phyloP scores from a whole-genome alignment of 352 stramenopile genomes.

The Pythium rhizo-oryzae region DNA sequence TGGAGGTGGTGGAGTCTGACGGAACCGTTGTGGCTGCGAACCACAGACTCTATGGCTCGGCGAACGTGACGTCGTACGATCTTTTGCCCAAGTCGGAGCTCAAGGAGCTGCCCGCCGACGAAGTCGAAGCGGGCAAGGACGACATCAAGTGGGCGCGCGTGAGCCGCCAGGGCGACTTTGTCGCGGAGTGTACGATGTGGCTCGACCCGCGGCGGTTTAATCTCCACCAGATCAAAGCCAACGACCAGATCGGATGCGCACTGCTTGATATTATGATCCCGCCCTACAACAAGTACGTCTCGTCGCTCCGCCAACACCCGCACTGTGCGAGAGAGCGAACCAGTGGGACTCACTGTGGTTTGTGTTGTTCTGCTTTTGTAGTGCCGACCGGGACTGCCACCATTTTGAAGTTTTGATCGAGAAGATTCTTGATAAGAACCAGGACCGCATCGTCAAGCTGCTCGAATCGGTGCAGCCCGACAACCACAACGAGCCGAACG shows the following conservation, averaged over 20 bases:
- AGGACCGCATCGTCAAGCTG: slow-evolving; percentile 72
- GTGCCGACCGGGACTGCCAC: slow-evolving; percentile 76
- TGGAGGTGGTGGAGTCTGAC: slow-evolving; percentile 8
- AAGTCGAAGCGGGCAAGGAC: slow-evolving; percentile 37
- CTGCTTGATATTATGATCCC: slow-evolving; percentile 86
- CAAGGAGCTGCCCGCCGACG: slow-evolving; percentile 14
- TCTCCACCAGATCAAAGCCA: slow-evolving; percentile 78
- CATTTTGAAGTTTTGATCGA: slow-evolving; percentile 75
- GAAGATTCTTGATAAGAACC: slow-evolving; percentile 42
- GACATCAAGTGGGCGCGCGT: slow-evolving; percentile 64
- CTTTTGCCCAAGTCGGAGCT: slow-evolving; percentile 55
- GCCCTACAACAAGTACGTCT: slow-evolving; percentile 81
- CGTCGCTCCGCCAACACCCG: too few species aligned
- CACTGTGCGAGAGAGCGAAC: too few species aligned
- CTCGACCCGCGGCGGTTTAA: slow-evolving; percentile 83
- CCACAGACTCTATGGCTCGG: slow-evolving; percentile 70
- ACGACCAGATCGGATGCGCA: slow-evolving; percentile 69
- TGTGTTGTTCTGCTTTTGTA: slow-evolving; percentile 22
- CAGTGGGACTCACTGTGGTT: background rate
- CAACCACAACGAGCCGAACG: slow-evolving; percentile 58
- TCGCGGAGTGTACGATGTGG: slow-evolving; percentile 76
- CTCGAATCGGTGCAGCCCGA: slow-evolving; percentile 68
- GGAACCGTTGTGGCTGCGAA: background rate
- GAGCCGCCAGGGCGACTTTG: slow-evolving; percentile 59
- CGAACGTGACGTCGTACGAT: slow-evolving; percentile 75